phyloP scores from a whole-genome alignment of 2,329 filamentous ascomycete species.

The Cladophialophora bantiana region DNA sequence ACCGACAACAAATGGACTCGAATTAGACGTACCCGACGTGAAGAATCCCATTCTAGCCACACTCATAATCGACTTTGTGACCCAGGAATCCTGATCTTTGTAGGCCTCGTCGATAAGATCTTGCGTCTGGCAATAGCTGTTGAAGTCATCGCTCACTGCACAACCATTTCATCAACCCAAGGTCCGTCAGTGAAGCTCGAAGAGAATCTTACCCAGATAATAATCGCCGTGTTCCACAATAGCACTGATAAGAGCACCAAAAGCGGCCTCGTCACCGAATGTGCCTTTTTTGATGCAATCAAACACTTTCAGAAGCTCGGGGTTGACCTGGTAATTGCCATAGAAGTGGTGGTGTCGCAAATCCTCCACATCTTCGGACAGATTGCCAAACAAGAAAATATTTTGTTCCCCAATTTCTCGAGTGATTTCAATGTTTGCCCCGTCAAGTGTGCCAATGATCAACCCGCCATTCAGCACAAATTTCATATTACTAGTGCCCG shows the following conservation, averaged over 20 bases:
- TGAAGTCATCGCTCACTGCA: conserved; percentile 89
- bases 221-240: conserved; percentile 95
- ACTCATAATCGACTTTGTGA: conserved; percentile 85
- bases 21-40: conserved; percentile 61
- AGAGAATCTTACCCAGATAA: conserved; percentile 66
- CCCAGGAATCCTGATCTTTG: conserved; percentile 89
- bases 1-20: neutral
- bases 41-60: conserved; percentile 98
- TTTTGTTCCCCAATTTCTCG: conserved; percentile 96
- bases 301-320: conserved; percentile 81
- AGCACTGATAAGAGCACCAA: conserved; percentile 80
- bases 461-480: conserved; percentile 97
- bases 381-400: conserved; percentile 97
- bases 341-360: conserved; percentile 90
- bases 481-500: conserved; percentile 98
- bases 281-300: conserved; percentile 77
- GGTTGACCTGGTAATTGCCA: conserved; percentile 77
- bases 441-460: conserved; percentile 97
- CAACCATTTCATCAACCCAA: conserved; percentile 1
- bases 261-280: conserved; percentile 81
- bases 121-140: conserved; percentile 91
- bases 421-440: conserved; percentile 98
- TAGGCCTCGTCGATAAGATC: conserved; percentile 90
- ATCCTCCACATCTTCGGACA: conserved; percentile 95
- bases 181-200: neutral